Conservation (phyloP, 129 eudicot species). For the Centaurea solstitialis region DNA sequence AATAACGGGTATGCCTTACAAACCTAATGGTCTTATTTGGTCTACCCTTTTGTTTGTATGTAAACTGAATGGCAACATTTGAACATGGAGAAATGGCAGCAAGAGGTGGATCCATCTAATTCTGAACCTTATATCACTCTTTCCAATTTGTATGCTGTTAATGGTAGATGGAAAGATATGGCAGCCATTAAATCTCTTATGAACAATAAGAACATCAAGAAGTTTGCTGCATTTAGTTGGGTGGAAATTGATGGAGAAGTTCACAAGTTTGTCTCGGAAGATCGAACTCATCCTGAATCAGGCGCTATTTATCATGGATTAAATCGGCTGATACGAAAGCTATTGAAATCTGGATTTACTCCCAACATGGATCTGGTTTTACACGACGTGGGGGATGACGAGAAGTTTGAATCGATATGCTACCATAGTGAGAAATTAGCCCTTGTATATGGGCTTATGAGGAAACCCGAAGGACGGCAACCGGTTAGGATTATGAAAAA, state of each 20-base stretch:
- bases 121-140: conserved; percentile 59
- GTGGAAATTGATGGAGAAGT: conserved; percentile 47
- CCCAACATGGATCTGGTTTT: conserved; percentile 43
- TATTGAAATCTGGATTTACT: conserved; percentile 37
- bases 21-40: conserved; percentile 55
- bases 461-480: conserved; percentile 32
- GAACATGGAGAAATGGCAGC: conserved; percentile 50
- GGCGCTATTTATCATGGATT: conserved; percentile 37
- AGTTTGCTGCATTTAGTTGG: conserved; percentile 59
- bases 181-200: conserved; percentile 43
- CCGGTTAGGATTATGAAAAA: conserved; percentile 52
- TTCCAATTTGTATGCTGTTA: conserved; percentile 54
- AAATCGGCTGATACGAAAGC: conserved; percentile 28
- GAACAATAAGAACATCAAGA: conserved; percentile 48
- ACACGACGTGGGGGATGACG: conserved; percentile 54
- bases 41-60: conserved; percentile 56
- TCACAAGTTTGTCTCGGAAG: conserved; percentile 51
- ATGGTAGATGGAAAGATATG: conserved; percentile 54
- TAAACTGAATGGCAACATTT: conserved; percentile 38
- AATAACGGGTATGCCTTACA: conserved; percentile 36
- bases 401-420: conserved; percentile 45
- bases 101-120: conserved; percentile 45
- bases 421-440: conserved; percentile 59
- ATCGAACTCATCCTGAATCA: conserved; percentile 51
- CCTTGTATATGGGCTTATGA: conserved; percentile 43